Percentiles rank a stretch among this genome's conserved stretches.
Evolutionary conservation across 768 basidiomycete genomes (phyloP).

Genomic region (Collybia sp.): DNA sequence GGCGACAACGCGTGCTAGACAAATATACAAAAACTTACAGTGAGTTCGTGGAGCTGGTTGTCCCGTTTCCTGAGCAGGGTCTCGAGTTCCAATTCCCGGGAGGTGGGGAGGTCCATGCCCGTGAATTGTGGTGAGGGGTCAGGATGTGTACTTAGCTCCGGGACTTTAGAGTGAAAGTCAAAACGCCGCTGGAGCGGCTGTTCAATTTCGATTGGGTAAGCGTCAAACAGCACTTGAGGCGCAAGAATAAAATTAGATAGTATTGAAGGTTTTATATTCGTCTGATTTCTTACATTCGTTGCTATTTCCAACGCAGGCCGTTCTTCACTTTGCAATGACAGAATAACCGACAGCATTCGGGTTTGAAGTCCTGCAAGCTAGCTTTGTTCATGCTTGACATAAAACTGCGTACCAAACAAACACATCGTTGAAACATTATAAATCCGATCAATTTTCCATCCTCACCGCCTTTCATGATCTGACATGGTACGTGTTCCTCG

Average conservation of each 20-base stretch:
- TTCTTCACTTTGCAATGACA: too few species aligned
- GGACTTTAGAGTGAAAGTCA: conserved; percentile 9
- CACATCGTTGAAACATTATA: too few species aligned
- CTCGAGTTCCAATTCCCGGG: conserved; percentile 81
- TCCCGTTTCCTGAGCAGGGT: conserved; percentile 73
- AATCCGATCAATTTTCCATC: too few species aligned
- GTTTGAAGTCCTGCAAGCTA: not conserved
- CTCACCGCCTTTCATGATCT: too few species aligned
- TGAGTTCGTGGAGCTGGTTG: conserved; percentile 64
- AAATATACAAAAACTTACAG: conserved; percentile 43
- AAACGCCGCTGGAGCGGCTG: conserved; percentile 9
- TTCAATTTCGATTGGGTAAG: conserved; percentile 5
- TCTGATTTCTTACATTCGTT: too few species aligned
- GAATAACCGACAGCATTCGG: conserved; percentile 2
- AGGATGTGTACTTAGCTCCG: not conserved
- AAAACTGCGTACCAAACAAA: conserved; percentile 1
- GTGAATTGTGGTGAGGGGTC: conserved; percentile 5
- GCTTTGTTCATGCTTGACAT: conserved; percentile 4
- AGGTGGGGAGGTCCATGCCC: conserved; percentile 65
- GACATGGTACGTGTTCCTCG: conserved; percentile 17
- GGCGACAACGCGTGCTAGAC: conserved; percentile 3
- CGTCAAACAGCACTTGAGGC: too few species aligned
- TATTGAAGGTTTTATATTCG: too few species aligned
- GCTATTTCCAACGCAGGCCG: too few species aligned
- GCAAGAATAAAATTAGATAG: too few species aligned